A percentile compares a stretch with the other conserved stretches of the same genome.
These are phyloP conservation scores for Calophaca sinica DNA, from an alignment of 306 rosid species.

Conservation along the genomic window DNA sequence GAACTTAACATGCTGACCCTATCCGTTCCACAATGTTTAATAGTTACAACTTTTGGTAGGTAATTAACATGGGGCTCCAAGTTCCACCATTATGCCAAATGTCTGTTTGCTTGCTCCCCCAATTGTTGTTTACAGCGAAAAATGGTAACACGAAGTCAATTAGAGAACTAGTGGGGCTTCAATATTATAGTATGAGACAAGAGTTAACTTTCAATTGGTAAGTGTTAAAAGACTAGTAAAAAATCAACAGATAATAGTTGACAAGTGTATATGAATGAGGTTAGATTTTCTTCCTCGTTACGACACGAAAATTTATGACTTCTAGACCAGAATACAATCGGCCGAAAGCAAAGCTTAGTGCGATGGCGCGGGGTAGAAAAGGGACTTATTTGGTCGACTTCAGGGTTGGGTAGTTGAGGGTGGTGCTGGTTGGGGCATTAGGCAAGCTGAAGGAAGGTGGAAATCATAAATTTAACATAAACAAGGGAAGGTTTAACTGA, in stretches of 20 bases:
- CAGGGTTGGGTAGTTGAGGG: too few species aligned
- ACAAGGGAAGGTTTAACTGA: too few species aligned
- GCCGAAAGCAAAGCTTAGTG: too few species aligned
- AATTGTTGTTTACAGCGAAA: background rate
- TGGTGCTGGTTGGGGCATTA: too few species aligned
- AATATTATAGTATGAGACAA: slow-evolving; percentile 28
- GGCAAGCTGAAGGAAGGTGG: too few species aligned
- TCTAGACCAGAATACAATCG: too few species aligned
- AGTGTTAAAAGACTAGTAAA: slow-evolving; percentile 2
- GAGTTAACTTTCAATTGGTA: slow-evolving; percentile 5
- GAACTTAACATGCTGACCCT: slow-evolving; percentile 38
- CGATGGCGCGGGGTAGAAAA: too few species aligned
- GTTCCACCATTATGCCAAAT: slow-evolving; percentile 43
- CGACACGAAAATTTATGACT: too few species aligned
- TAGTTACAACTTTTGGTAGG: slow-evolving; percentile 36
- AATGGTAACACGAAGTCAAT: slow-evolving; percentile 27
- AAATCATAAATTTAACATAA: too few species aligned
- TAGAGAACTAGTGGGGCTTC: background rate
- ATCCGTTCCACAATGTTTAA: slow-evolving; percentile 6
- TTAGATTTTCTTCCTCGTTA: too few species aligned
- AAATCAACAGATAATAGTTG: background rate
- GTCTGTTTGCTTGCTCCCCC: background rate
- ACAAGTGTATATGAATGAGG: background rate
- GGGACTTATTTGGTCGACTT: too few species aligned
- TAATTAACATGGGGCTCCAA: slow-evolving; percentile 35